Base-by-base conservation (phyloP, 2,329 filamentous ascomycete genomes). In the Didymella pinodella region DNA sequence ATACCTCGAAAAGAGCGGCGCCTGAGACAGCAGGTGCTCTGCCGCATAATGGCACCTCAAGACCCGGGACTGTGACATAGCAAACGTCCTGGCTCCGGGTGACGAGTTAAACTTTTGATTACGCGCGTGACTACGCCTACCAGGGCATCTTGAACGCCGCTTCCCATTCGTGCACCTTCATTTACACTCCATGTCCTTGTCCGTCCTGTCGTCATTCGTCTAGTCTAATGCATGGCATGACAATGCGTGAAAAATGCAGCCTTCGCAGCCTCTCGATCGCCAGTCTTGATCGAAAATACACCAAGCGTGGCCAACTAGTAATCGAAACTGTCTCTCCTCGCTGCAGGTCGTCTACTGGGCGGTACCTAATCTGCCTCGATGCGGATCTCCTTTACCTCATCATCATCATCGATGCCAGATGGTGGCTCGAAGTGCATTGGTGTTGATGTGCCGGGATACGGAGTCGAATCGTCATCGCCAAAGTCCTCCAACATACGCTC, bases 321-420 rank as follows among this genome's bases (percentile, higher is more conserved):
- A 38, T 44, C 22, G 16, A 44, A 44, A 28, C 25, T 28, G 41
- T 14, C n/a, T n/a, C 10, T 10, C 28, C 5, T 34, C 11, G 34
- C 28, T 11, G 43, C 18, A 43, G 11, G 14, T 34, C 51, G 7
- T 51, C 7, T 18, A 29, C 20, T 20, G 28, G 29, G 28, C 43
- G 20, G 22, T 29, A 7, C 26, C 43, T 51, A 57, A 41, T 49
- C 45, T 20, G 38, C 38, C 46, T 44, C 36, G n/a, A 60, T 34
- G 12, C 45, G 40, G 10, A 70, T 68, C 38, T 73, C 70, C 26
- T 65, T 63, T 16, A 72, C 67, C 26, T 70, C 62, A 0, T 65
- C 67, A 29, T 73, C 71, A 12, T 73, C 71, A 12, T 64, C 64
- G 4, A 53, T 62, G 4, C 57, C 57, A 1, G 65, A 22, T 26